Percentiles rank a stretch among this genome's conserved stretches.
These are phyloP conservation scores for Medicago ruthenica DNA, from an alignment of 306 rosid genomes.

Conservation along the genomic window DNA sequence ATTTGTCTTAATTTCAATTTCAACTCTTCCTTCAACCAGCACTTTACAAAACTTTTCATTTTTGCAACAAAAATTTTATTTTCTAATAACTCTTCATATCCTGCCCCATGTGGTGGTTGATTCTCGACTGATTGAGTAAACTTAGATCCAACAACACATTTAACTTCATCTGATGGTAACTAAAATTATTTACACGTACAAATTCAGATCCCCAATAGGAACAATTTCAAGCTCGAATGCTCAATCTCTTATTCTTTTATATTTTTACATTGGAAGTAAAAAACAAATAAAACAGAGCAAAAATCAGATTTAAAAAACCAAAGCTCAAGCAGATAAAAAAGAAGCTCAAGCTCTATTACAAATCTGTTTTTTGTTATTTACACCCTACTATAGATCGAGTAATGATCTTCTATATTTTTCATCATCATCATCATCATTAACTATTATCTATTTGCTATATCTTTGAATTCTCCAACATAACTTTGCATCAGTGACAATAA, in stretches of 20 bases:
- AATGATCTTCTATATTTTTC: neutral
- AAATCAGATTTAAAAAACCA: neutral
- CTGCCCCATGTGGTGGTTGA: neutral
- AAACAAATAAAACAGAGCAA: neutral
- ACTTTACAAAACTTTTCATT: neutral
- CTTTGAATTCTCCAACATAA: neutral
- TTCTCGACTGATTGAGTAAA: neutral
- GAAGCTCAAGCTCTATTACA: neutral
- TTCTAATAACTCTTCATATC: neutral
- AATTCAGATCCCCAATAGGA: neutral
- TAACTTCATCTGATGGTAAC: neutral
- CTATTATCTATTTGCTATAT: neutral
- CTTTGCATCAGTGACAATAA: conserved; percentile 49
- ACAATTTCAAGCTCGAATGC: neutral
- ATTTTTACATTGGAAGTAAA: neutral
- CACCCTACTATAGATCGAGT: neutral
- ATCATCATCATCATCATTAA: neutral
- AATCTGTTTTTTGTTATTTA: neutral
- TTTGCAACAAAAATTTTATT: too few species aligned
- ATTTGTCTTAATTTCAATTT: too few species aligned
- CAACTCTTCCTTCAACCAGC: neutral
- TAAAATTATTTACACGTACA: neutral
- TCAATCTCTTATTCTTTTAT: neutral
- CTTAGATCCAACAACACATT: neutral
- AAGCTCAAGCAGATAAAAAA: neutral